These are phyloP conservation scores for Rhizopus arrhizus DNA, from an alignment of 371 early-diverging fungal species.

Conservation along the genomic window DNA sequence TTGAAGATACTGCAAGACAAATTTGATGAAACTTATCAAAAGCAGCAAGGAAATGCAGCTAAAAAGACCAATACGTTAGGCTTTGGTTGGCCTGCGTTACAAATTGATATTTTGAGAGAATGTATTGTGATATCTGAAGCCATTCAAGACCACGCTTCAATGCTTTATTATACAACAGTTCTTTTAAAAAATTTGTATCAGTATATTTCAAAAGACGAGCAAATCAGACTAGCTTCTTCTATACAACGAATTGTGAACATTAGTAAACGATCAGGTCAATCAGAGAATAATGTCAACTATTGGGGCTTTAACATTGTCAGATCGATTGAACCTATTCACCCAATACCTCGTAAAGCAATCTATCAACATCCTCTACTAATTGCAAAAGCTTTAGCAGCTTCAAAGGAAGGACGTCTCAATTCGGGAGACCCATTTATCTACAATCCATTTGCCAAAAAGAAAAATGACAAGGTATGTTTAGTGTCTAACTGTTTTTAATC, in stretches of 20 bases:
- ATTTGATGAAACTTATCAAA: conserved; percentile 1
- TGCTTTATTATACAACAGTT: conserved; percentile 68
- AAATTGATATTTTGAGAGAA: conserved; percentile 75
- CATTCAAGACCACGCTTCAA: conserved; percentile 66
- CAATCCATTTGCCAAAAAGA: conserved; percentile 73
- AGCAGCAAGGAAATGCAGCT: background rate
- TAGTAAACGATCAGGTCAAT: conserved; percentile 35
- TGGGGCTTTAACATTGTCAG: conserved; percentile 58
- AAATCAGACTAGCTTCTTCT: conserved; percentile 65
- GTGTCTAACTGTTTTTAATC: background rate
- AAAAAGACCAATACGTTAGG: conserved; percentile 3
- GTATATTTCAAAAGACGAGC: conserved; percentile 72
- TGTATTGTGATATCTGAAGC: conserved; percentile 75
- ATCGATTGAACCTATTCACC: conserved; percentile 38
- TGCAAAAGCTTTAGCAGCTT: conserved; percentile 28
- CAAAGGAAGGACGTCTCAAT: conserved; percentile 25
- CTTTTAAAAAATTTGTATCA: conserved; percentile 69
- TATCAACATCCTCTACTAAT: conserved; percentile 34
- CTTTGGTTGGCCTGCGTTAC: conserved; percentile 81
- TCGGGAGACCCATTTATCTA: conserved; percentile 74
- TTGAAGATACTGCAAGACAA: conserved; percentile 20
- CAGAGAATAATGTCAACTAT: conserved; percentile 41
- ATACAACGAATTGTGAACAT: conserved; percentile 62
- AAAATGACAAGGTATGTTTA: conserved; percentile 43
- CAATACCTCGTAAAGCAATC: conserved; percentile 50